These are phyloP conservation scores for Chrysanthemum makinoi DNA, from an alignment of 129 eudicot species.

Conservation along the genomic window DNA sequence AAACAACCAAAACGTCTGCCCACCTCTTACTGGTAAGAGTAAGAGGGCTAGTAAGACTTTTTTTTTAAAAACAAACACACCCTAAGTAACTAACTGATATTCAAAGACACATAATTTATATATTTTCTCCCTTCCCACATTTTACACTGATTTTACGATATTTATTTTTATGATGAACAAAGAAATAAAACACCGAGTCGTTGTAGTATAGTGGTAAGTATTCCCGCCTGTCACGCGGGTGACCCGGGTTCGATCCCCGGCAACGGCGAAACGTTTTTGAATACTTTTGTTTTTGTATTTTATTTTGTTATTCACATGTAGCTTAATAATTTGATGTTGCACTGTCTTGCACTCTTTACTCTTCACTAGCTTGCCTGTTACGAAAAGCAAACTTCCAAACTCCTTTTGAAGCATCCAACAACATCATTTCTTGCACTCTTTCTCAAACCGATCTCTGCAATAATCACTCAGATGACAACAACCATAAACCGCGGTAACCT, in stretches of 20 bases:
- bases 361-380: constrained; percentile 35
- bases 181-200: constrained; percentile 19
- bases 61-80: no score
- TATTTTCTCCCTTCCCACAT: no score
- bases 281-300: no score
- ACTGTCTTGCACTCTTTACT: constrained; percentile 18
- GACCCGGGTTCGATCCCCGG: constrained; percentile 96
- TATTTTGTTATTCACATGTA: background rate
- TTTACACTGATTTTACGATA: no score
- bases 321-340: background rate
- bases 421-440: constrained; percentile 17
- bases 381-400: constrained; percentile 14
- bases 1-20: no score
- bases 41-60: no score
- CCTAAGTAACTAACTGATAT: no score
- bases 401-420: constrained; percentile 13
- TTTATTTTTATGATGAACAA: no score
- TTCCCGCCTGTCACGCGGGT: constrained; percentile 91
- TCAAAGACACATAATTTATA: no score
- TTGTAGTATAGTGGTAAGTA: constrained; percentile 88
- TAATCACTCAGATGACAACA: constrained; percentile 26
- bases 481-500: constrained; percentile 13
- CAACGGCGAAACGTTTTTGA: constrained; percentile 35
- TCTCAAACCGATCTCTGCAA: background rate
- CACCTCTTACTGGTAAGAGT: no score